Evolutionary conservation across 306 rosid species (phyloP), one percentile per base, ranked within the genome.

Genomic region (Dalbergia cultrata): DNA sequence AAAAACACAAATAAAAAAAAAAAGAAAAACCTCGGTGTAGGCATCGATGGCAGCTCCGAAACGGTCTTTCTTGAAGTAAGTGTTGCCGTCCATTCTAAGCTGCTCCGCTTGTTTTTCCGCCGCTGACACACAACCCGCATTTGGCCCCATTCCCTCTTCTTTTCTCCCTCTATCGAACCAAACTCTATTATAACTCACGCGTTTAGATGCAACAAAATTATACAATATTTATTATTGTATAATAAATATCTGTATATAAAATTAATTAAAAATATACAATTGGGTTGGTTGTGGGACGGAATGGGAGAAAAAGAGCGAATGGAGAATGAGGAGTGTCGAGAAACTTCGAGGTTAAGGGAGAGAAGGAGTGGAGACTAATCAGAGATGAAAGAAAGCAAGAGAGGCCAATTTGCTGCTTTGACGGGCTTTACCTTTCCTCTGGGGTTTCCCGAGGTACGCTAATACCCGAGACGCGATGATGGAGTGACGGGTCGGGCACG

Each of bases 21-120:
- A 7, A 21, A n/a, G 41, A 9, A 43, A 35, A 59, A 93, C 99
- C 99, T 89, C 93, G 13, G 99, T 96, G 66, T 96, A 96, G 13
- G 97, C 97, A 54, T 96, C 99, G 18, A 96, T 96, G 77, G 99
- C 98, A 13, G 99, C 99, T 16, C 90, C 89, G 31, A 87, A 89
- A 11, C 97, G 92, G 66, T 76, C 90, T 84, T 92, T 96, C 57
- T 82, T 92, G 87, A 96, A 96, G 92, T 75, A 96, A 62, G 45
- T 47, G 72, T 96, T 96, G 22, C 99, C 99, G 63, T 92, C 89
- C 2, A 78, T 71, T 82, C 90, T 75, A 43, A 90, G 92, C 50
- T 76, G 78, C 85, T 96, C 98, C 17, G 98, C 98, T 78, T 87
- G 94, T 31, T 64, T 82, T 10, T 67, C 83, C 76, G 57, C 70